These are phyloP conservation scores for Multifurca ochricompacta DNA, from an alignment of 768 basidiomycete genomes.

Conservation along the genomic window DNA sequence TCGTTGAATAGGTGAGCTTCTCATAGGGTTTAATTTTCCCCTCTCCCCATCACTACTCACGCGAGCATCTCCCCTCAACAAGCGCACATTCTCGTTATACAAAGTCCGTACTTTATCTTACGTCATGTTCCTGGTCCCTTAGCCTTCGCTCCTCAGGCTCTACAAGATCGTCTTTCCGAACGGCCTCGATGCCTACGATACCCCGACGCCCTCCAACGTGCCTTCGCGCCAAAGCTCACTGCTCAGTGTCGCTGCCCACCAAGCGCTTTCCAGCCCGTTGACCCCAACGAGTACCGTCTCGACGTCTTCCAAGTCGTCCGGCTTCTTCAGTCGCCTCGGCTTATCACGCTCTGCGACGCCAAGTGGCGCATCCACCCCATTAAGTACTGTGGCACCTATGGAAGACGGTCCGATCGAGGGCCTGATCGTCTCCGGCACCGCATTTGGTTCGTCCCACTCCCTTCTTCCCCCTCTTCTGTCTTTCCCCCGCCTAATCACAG, in stretches of 20 bases:
- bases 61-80: background rate
- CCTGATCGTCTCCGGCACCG: conserved; percentile 63
- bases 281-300: conserved; percentile 16
- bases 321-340: conserved; percentile 27
- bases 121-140: background rate
- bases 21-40: background rate
- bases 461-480: background rate
- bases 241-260: background rate
- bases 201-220: conserved; percentile 32
- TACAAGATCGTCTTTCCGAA: conserved; percentile 61
- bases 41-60: background rate
- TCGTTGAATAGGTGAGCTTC: conserved; percentile 47
- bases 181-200: conserved; percentile 41
- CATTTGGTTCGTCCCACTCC: conserved; percentile 48
- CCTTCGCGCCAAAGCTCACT: conserved; percentile 32
- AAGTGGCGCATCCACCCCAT: conserved; percentile 14
- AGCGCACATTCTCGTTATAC: conserved; percentile 70
- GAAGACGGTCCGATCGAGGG: conserved; percentile 60
- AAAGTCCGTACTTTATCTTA: conserved; percentile 36
- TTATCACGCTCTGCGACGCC: conserved; percentile 22
- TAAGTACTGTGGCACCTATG: background rate
- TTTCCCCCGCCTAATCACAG: background rate
- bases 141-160: conserved; percentile 32
- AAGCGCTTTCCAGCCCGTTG: conserved; percentile 18
- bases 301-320: conserved; percentile 7